A percentile compares a stretch with the other conserved stretches of the same genome.
phyloP scores from a whole-genome alignment of 257 asterid genomes.

The Nicotiana knightiana region DNA sequence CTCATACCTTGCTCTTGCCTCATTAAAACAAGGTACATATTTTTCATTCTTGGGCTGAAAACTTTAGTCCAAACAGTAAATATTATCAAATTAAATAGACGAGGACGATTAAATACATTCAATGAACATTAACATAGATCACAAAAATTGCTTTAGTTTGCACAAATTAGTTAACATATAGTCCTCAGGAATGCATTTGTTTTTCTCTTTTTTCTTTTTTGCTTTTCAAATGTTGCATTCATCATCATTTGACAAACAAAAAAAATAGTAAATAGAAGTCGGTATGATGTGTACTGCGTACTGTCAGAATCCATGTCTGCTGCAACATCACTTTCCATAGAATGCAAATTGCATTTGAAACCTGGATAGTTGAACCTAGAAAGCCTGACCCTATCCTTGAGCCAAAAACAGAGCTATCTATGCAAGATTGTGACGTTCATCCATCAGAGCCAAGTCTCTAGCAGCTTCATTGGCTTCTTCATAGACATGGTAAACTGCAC shows the following conservation, averaged over 20 bases:
- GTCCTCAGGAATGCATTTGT: neutral
- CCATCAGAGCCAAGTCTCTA: neutral
- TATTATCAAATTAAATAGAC: neutral
- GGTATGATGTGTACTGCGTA: neutral
- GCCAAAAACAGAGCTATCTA: neutral
- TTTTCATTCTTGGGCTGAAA: neutral
- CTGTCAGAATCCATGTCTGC: neutral
- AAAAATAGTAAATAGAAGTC: neutral
- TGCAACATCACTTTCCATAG: neutral
- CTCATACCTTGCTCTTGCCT: neutral
- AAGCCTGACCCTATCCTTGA: neutral
- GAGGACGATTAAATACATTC: neutral
- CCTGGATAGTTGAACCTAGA: neutral
- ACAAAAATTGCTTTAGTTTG: neutral
- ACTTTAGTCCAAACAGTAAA: neutral
- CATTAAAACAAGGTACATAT: neutral
- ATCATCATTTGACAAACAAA: neutral
- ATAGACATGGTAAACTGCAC: neutral
- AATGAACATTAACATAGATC: neutral
- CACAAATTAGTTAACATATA: neutral
- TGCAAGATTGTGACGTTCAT: neutral
- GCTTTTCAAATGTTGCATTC: neutral
- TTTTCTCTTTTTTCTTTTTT: too few species aligned
- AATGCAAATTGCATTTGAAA: neutral
- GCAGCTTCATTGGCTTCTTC: neutral